Evolutionary conservation across 208 protist species (phyloP), one percentile per base, ranked within the genome.

Genomic region (Polymyxa betae): DNA sequence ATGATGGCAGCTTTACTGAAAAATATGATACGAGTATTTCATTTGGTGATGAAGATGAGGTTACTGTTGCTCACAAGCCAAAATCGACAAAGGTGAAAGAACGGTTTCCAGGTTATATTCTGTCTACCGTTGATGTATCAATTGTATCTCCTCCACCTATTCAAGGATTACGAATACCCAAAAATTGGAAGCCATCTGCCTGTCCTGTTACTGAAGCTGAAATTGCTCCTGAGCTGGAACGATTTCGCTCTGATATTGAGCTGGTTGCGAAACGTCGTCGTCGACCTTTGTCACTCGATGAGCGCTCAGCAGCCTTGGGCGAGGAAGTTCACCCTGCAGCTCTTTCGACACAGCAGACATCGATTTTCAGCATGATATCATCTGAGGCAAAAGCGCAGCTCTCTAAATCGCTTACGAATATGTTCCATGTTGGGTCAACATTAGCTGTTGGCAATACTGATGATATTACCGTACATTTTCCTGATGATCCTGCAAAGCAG

Each of bases 401-500:
- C 16, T 82, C 72, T 5, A n/a, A 5, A 12, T 82, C 72, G 12
- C n/a, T 82, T 5, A 38, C 72, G 35, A 82, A n/a, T 43, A 82
- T 82, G 72, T 82, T 82, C n/a, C 72, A n/a, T 20, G 72, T 82
- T n/a, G 72, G 72, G 5, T 35, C n/a, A 40, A 82, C 72, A 43
- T n/a, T 82, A 20, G 12, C 12, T 43, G 72, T 82, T 5, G 72
- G 72, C 5, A n/a, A 35, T 20, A 16, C 5, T 5, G n/a, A 35
- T 5, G 35, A 35, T n/a, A 29, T 66, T 29, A n/a, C 72, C 12
- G n/a, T 82, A 5, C 72, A 82, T 43, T 82, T 45, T 43, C 72
- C 72, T 35, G n/a, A 82, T 43, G 72, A 82, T 43, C 72, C 72
- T 12, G 72, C 72, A 5, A 82, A 82, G 72, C 72, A 82, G 72